phyloP scores from a whole-genome alignment of 805 yeast species.

The Wickerhamiella alocasiicola region DNA sequence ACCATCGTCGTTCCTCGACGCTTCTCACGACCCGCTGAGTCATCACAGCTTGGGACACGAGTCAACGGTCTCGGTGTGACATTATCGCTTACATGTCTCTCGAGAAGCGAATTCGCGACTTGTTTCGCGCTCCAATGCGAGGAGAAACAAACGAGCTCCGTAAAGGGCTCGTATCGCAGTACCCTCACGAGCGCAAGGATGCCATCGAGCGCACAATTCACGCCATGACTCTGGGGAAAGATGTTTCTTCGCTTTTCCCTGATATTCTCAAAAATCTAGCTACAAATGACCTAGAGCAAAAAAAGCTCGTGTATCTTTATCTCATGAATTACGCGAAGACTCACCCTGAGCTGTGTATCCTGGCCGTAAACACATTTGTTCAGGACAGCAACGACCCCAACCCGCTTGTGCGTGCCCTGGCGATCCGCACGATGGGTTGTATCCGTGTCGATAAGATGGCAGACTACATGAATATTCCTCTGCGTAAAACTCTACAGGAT shows the following conservation, averaged over 20 bases:
- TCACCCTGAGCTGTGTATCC: conserved; percentile 87
- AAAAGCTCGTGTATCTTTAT: conserved; percentile 86
- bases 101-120: conserved; percentile 41
- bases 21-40: too few species aligned
- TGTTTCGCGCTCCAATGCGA: conserved; percentile 46
- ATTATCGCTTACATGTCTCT: conserved; percentile 22
- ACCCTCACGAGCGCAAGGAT: conserved; percentile 82
- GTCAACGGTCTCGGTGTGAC: too few species aligned
- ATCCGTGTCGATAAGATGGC: conserved; percentile 90
- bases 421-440: conserved; percentile 98
- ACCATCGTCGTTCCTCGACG: too few species aligned
- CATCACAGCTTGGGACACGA: too few species aligned
- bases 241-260: conserved; percentile 87
- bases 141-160: conserved; percentile 79
- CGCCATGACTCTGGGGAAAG: conserved; percentile 97
- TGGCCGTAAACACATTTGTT: conserved; percentile 95
- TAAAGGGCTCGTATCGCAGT: conserved; percentile 84
- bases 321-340: conserved; percentile 95
- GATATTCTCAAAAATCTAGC: conserved; percentile 94
- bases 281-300: conserved; percentile 91
- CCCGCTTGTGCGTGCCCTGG: conserved; percentile 89
- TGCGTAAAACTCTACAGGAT: conserved; percentile 71
- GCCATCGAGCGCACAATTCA: conserved; percentile 94
- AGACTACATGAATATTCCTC: conserved; percentile 85
- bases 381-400: conserved; percentile 92